Evolutionary conservation across 495 filamentous ascomycete species (phyloP).

Genomic region (Copromyces sp.): DNA sequence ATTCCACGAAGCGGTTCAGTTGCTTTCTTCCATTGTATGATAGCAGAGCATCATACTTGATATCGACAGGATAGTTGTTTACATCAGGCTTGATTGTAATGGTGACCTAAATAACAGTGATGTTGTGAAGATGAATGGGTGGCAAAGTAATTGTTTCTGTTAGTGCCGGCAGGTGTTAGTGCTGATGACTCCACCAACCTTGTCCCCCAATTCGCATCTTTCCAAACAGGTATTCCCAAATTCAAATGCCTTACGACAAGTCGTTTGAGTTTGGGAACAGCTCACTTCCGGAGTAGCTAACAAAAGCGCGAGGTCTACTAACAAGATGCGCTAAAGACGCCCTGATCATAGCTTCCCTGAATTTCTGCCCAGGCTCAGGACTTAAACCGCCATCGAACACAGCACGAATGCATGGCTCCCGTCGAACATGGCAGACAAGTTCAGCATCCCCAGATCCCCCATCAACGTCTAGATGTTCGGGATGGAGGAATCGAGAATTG

Average conservation of each 20-base stretch:
- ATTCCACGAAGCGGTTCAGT: background rate
- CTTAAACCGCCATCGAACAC: too few species aligned
- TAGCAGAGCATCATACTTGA: background rate
- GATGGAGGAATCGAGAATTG: background rate
- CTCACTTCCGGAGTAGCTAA: background rate
- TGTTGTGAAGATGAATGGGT: background rate
- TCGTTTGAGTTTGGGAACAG: too few species aligned
- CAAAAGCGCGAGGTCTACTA: background rate
- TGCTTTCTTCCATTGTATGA: background rate
- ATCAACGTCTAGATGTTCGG: background rate
- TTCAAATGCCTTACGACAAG: too few species aligned
- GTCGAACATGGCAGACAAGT: background rate
- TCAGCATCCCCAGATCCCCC: background rate
- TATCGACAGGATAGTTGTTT: background rate
- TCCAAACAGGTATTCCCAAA: too few species aligned
- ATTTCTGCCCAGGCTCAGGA: too few species aligned
- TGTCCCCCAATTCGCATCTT: too few species aligned
- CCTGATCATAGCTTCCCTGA: too few species aligned
- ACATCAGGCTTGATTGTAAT: background rate
- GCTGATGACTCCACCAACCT: background rate
- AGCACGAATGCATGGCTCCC: background rate
- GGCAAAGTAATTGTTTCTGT: background rate
- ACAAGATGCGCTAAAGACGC: background rate
- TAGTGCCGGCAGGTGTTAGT: background rate
- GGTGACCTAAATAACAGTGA: background rate